Evolutionary conservation across 495 filamentous ascomycete genomes (phyloP).

Genomic region (Cercophora sp.): DNA sequence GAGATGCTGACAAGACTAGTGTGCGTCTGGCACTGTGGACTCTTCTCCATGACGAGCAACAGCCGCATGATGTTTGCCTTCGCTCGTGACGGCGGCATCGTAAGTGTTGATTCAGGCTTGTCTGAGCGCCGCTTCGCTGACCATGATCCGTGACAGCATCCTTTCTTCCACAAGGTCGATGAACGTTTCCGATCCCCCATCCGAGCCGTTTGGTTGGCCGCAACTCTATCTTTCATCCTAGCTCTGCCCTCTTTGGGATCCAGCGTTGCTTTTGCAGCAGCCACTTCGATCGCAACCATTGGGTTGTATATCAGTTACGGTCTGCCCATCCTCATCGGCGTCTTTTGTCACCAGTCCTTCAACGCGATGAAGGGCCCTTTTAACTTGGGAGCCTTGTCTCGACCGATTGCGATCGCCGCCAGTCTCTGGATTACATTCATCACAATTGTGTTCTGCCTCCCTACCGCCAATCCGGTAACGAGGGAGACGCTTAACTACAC

Average conservation of each 20-base stretch:
- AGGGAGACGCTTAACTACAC: constrained; percentile 60
- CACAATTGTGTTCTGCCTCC: constrained; percentile 60
- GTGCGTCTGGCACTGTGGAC: constrained; percentile 58
- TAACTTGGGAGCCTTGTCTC: constrained; percentile 51
- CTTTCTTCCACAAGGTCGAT: constrained; percentile 56
- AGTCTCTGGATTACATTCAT: constrained; percentile 55
- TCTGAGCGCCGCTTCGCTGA: background rate
- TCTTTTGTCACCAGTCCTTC: constrained; percentile 41
- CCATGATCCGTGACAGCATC: constrained; percentile 29
- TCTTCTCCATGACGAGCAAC: constrained; percentile 57
- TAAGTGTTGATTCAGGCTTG: constrained; percentile 17
- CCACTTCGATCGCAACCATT: constrained; percentile 65
- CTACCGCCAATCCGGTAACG: constrained; percentile 55
- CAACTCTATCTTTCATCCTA: constrained; percentile 56
- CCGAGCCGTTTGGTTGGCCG: constrained; percentile 57
- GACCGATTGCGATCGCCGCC: constrained; percentile 50
- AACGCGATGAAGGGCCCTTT: constrained; percentile 53
- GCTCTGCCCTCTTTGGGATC: constrained; percentile 59
- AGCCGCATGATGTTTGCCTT: constrained; percentile 65
- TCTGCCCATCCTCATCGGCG: constrained; percentile 56
- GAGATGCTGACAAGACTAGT: constrained; percentile 24
- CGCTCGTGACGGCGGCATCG: constrained; percentile 49
- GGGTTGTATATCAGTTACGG: constrained; percentile 65
- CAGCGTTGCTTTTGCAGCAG: constrained; percentile 57
- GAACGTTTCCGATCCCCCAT: constrained; percentile 50